phyloP scores from a whole-genome alignment of 495 filamentous ascomycete species.

The Darksidea phi region DNA sequence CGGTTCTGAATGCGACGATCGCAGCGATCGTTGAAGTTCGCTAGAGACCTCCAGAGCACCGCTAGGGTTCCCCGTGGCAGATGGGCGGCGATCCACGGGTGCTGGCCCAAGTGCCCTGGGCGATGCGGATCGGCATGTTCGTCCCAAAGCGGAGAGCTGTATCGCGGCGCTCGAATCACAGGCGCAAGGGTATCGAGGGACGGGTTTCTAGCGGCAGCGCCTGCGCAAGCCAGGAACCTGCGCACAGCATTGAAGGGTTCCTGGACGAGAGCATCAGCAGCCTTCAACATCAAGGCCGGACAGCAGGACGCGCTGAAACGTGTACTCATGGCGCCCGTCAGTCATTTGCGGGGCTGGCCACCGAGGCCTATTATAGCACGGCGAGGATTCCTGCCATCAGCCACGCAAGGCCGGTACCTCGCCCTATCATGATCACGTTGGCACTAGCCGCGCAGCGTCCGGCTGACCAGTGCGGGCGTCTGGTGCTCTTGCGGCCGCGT shows the following conservation, averaged over 20 bases:
- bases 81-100: neutral
- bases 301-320: neutral
- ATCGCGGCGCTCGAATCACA: too few relatives aligned
- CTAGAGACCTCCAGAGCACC: neutral
- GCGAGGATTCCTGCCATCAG: neutral
- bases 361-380: neutral
- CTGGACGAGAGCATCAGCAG: neutral
- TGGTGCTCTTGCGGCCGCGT: slow-evolving; percentile 10
- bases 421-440: neutral
- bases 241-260: neutral
- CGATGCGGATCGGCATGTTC: neutral
- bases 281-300: neutral
- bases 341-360: neutral
- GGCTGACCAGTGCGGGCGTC: slow-evolving; percentile 25
- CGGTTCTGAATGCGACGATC: slow-evolving; percentile 3
- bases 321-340: too few relatives aligned
- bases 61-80: neutral
- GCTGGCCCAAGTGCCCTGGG: neutral
- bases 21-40: slow-evolving; percentile 10
- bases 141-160: neutral
- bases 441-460: slow-evolving; percentile 29
- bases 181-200: neutral
- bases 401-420: slow-evolving; percentile 10
- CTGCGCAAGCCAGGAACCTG: slow-evolving; percentile 15
- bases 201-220: slow-evolving; percentile 1